Conservation (phyloP, 148 eudicot species). For the Camellia granthamiana region DNA sequence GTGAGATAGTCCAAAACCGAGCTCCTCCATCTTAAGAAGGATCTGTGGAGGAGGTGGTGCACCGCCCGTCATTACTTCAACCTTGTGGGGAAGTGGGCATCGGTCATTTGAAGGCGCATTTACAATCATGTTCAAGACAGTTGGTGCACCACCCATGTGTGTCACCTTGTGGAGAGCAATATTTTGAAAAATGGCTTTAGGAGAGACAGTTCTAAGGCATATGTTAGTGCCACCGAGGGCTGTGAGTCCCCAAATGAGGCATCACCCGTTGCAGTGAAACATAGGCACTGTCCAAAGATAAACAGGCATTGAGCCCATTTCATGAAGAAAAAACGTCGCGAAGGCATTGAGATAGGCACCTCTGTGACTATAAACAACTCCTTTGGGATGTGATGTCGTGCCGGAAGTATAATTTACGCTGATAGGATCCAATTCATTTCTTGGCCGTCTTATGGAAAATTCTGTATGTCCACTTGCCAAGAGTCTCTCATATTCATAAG, state of each 20-base stretch:
- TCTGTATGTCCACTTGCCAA: constrained; percentile 13
- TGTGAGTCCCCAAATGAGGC: constrained; percentile 29
- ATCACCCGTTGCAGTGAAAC: constrained; percentile 34
- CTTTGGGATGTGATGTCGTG: constrained; percentile 28
- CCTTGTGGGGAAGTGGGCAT: constrained; percentile 24
- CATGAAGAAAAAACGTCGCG: constrained; percentile 14
- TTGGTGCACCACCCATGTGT: constrained; percentile 32
- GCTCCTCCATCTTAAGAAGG: constrained; percentile 34
- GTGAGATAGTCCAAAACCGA: constrained; percentile 38
- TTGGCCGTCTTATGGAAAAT: constrained; percentile 14
- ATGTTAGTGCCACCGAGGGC: constrained; percentile 31
- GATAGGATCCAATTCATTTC: constrained; percentile 23
- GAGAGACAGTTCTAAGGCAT: constrained; percentile 26
- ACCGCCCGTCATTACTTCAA: constrained; percentile 24
- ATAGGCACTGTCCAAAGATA: constrained; percentile 31
- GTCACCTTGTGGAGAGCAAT: constrained; percentile 30
- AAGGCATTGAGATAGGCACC: constrained; percentile 29
- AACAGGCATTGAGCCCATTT: constrained; percentile 23
- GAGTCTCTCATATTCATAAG: constrained; percentile 19
- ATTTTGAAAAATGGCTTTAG: constrained; percentile 25
- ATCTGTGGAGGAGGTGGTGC: constrained; percentile 34
- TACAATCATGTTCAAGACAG: constrained; percentile 24
- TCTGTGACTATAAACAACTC: constrained; percentile 27
- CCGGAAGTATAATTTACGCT: constrained; percentile 30
- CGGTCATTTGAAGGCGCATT: constrained; percentile 18